Percentiles rank a stretch among this genome's conserved stretches.
phyloP scores from a whole-genome alignment of 192 early-diverging fungal genomes.

The Phycomyces nitens region DNA sequence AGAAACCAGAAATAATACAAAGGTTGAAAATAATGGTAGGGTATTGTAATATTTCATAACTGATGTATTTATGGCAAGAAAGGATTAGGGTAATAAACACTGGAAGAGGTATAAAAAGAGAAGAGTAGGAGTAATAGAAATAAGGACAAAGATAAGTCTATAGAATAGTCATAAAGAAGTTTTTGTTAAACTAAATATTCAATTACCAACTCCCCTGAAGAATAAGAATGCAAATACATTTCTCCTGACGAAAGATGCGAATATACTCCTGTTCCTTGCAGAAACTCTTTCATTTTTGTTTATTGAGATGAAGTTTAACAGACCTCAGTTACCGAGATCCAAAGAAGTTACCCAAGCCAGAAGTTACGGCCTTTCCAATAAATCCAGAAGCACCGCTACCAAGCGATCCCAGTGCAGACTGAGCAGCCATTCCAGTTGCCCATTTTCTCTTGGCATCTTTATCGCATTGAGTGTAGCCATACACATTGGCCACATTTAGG shows the following conservation, averaged over 20 bases:
- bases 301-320: neutral
- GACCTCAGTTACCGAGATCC: neutral
- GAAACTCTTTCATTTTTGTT: neutral
- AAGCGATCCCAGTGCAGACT: conserved; percentile 42
- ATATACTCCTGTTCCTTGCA: neutral
- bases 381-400: conserved; percentile 44
- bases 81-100: too few species aligned
- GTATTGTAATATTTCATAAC: neutral
- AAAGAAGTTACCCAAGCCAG: conserved; percentile 30
- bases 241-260: neutral
- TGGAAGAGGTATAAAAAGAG: too few species aligned
- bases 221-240: neutral
- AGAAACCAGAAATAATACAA: neutral
- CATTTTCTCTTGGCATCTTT: conserved; percentile 83
- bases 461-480: conserved; percentile 94
- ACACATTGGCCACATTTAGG: conserved; percentile 87
- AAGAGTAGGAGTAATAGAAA: neutral
- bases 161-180: neutral
- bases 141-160: neutral
- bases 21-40: neutral
- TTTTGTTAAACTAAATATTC: neutral
- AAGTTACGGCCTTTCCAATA: conserved; percentile 30
- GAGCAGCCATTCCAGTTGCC: conserved; percentile 61
- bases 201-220: neutral
- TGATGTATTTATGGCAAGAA: neutral